Conservation (phyloP, 768 basidiomycete species). For the Termitomyces eurrhizus region DNA sequence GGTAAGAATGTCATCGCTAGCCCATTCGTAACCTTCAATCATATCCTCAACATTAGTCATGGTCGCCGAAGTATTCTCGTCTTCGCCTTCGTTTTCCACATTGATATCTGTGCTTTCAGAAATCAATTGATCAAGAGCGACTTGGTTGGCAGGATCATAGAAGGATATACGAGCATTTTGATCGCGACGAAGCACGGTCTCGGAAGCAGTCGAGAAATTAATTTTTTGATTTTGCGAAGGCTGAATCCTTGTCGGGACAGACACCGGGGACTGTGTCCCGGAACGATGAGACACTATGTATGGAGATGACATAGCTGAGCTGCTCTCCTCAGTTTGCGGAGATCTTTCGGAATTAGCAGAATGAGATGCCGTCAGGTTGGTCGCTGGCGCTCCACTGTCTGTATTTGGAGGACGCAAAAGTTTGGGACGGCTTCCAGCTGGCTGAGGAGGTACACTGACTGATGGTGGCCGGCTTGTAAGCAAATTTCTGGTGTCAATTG, state of each 20-base stretch:
- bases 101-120: constrained; percentile 36
- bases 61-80: constrained; percentile 76
- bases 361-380: constrained; percentile 14
- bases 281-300: constrained; percentile 16
- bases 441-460: constrained; percentile 28
- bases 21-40: constrained; percentile 98
- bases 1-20: constrained; percentile 71
- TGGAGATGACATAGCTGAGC: constrained; percentile 10
- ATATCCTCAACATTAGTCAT: constrained; percentile 95
- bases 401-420: constrained; percentile 44
- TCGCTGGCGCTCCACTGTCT: constrained; percentile 28
- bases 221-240: constrained; percentile 1
- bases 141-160: constrained; percentile 79
- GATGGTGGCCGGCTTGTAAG: constrained; percentile 27
- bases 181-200: constrained; percentile 46
- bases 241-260: constrained; percentile 26
- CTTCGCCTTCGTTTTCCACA: constrained; percentile 55
- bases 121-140: constrained; percentile 65
- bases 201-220: constrained; percentile 14
- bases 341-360: not conserved
- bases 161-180: constrained; percentile 75
- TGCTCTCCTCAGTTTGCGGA: not conserved
- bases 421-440: constrained; percentile 23
- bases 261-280: constrained; percentile 21
- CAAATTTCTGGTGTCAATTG: constrained; percentile 15